Conservation (phyloP, 1,284 basidiomycete genomes). For the Ustilago lituana region DNA sequence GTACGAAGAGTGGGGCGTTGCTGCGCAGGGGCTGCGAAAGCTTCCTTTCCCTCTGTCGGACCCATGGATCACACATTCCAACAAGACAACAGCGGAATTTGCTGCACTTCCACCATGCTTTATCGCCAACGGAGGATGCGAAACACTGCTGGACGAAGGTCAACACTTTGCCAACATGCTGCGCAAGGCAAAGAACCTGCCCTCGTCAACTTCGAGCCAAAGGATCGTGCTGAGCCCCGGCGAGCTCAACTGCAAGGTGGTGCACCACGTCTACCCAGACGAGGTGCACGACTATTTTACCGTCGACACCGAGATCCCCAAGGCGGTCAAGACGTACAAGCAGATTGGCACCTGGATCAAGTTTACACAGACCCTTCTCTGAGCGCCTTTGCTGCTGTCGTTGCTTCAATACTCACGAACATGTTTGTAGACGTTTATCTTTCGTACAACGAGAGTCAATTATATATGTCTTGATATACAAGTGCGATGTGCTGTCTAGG, state of each 20-base stretch:
- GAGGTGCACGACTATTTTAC: slow-evolving; percentile 54
- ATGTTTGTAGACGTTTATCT: too few relatives aligned
- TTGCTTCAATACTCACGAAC: background rate
- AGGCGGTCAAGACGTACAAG: slow-evolving; percentile 34
- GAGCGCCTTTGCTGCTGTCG: background rate
- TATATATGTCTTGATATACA: background rate
- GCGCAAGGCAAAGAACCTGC: slow-evolving; percentile 49
- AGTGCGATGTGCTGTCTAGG: too few relatives aligned
- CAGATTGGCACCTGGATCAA: slow-evolving; percentile 54
- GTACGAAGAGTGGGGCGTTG: slow-evolving; percentile 58
- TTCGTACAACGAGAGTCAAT: too few relatives aligned
- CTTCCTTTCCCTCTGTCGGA: slow-evolving; percentile 34
- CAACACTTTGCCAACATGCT: slow-evolving; percentile 45
- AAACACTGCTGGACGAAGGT: slow-evolving; percentile 49
- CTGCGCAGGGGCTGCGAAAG: slow-evolving; percentile 30
- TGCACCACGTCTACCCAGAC: slow-evolving; percentile 24
- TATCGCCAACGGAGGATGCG: slow-evolving; percentile 44
- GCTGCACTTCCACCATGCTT: slow-evolving; percentile 40
- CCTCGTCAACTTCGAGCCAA: slow-evolving; percentile 38
- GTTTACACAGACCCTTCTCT: slow-evolving; percentile 35
- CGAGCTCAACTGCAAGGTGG: slow-evolving; percentile 41
- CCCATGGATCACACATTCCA: slow-evolving; percentile 46
- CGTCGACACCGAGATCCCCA: slow-evolving; percentile 45
- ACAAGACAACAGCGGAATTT: slow-evolving; percentile 32
- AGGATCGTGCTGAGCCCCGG: slow-evolving; percentile 36